A percentile compares a stretch with the other conserved stretches of the same genome.
These are phyloP conservation scores for Meyerozyma athensensis DNA, from an alignment of 1,139 yeast species.

Conservation along the genomic window DNA sequence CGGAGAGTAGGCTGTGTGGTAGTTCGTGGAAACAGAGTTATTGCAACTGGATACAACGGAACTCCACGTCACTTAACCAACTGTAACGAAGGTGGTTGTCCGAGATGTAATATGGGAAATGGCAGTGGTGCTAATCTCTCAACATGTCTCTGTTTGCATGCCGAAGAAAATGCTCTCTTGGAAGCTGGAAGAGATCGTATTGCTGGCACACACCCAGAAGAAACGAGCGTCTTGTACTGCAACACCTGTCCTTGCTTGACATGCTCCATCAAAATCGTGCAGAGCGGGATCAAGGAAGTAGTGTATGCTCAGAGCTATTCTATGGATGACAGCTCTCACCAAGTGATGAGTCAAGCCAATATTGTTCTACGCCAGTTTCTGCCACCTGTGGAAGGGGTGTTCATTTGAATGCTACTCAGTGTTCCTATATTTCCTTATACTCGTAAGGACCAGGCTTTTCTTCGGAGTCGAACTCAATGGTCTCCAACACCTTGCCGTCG, in stretches of 20 bases:
- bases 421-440: constrained; percentile 47
- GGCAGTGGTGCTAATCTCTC: constrained; percentile 61
- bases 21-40: constrained; percentile 77
- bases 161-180: constrained; percentile 91
- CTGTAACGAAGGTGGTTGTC: constrained; percentile 95
- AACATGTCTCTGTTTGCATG: constrained; percentile 91
- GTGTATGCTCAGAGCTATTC: constrained; percentile 89
- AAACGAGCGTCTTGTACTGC: constrained; percentile 66
- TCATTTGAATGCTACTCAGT: constrained; percentile 18
- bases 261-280: constrained; percentile 91
- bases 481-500: constrained; percentile 50
- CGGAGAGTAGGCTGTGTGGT: constrained; percentile 94
- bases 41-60: constrained; percentile 97
- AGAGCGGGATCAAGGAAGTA: constrained; percentile 87
- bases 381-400: constrained; percentile 51
- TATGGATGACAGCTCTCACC: constrained; percentile 75
- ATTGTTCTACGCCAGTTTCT: constrained; percentile 69
- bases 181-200: constrained; percentile 93
- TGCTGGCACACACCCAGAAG: constrained; percentile 23
- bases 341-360: constrained; percentile 70
- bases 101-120: constrained; percentile 69
- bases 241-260: constrained; percentile 97
- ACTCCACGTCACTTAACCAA: constrained; percentile 85
- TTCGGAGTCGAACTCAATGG: constrained; percentile 50
- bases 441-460: constrained; percentile 79